A percentile compares a stretch with the other conserved stretches of the same genome.
phyloP scores from a whole-genome alignment of 2,329 filamentous ascomycete species.

The Epichloe sp. region DNA sequence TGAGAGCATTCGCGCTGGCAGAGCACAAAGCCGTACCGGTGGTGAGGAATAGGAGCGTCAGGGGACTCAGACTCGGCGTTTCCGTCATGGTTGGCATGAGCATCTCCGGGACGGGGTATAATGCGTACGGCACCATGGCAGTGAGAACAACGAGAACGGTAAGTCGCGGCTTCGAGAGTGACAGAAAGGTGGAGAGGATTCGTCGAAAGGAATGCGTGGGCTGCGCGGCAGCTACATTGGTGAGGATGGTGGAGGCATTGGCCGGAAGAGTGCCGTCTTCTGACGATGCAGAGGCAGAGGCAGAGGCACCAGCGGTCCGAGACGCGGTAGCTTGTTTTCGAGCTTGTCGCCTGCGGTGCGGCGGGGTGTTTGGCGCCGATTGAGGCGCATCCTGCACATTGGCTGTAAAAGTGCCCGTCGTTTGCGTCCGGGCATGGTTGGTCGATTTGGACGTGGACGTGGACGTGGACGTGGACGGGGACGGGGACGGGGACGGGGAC shows the following conservation, averaged over 20 bases:
- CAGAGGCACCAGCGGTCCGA: neutral
- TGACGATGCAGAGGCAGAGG: neutral
- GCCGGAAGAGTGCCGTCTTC: constrained; percentile 25
- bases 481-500: constrained; percentile 14
- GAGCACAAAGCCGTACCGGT: constrained; percentile 76
- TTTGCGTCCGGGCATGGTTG: neutral
- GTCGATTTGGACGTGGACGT: constrained; percentile 12
- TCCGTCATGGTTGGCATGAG: constrained; percentile 52
- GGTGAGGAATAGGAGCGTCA: constrained; percentile 87
- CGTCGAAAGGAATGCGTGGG: constrained; percentile 45
- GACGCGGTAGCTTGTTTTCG: constrained; percentile 11
- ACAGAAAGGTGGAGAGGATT: constrained; percentile 66
- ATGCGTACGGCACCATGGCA: constrained; percentile 78
- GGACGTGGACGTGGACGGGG: constrained; percentile 8
- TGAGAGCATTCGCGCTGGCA: constrained; percentile 86
- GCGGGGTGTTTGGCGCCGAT: constrained; percentile 15
- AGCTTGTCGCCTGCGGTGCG: constrained; percentile 23
- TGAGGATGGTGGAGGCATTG: constrained; percentile 42
- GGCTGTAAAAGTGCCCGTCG: constrained; percentile 7
- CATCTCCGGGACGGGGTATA: constrained; percentile 85
- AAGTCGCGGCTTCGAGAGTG: constrained; percentile 89
- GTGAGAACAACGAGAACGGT: constrained; percentile 84
- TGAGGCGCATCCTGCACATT: constrained; percentile 10
- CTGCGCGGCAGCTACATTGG: constrained; percentile 35
- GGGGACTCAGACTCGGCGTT: constrained; percentile 72